phyloP scores from a whole-genome alignment of 176 grass and related monocot species.

The Miscanthus lutarioriparius region DNA sequence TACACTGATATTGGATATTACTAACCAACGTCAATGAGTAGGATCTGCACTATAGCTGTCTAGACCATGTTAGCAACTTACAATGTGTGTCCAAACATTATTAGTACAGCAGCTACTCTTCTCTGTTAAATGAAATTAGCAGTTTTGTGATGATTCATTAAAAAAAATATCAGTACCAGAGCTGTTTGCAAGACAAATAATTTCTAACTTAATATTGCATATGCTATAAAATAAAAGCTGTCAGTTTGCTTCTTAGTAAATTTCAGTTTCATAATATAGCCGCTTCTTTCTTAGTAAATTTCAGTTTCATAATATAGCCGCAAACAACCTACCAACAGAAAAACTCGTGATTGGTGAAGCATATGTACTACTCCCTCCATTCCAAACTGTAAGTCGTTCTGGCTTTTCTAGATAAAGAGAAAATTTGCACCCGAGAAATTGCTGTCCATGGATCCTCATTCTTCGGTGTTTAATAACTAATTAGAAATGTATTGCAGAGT shows the following conservation, averaged over 20 bases:
- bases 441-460: background rate
- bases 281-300: constrained; percentile 2
- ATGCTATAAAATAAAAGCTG: background rate
- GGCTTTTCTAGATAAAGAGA: background rate
- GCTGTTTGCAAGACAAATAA: background rate
- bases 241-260: background rate
- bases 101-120: background rate
- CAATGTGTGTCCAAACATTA: background rate
- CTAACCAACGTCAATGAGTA: background rate
- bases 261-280: constrained; percentile 9
- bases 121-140: background rate
- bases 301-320: background rate
- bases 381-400: background rate
- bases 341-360: constrained; percentile 4
- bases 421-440: background rate
- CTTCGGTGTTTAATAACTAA: constrained; percentile 2
- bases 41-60: constrained; percentile 5
- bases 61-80: background rate
- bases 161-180: background rate
- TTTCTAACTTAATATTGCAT: background rate
- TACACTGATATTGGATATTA: background rate
- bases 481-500: constrained; percentile 4
- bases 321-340: background rate
- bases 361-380: background rate
- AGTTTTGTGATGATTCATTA: background rate